phyloP scores from a whole-genome alignment of 2,329 filamentous ascomycete genomes.

The Pezicula rhizophila region DNA sequence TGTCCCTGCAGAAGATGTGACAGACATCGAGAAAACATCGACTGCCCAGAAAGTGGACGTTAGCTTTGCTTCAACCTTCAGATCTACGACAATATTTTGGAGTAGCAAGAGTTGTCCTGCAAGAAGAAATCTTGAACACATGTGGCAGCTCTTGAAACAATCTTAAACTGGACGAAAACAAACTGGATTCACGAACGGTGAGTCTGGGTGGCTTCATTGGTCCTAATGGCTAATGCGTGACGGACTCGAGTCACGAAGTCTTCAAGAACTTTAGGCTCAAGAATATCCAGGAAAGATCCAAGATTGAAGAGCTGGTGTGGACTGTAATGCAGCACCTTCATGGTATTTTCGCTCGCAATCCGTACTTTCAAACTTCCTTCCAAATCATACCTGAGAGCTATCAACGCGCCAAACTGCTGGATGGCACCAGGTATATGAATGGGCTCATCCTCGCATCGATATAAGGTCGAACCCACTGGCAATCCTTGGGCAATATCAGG shows the following conservation, averaged over 20 bases:
- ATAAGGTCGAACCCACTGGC: constrained; percentile 6
- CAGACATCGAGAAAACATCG: constrained; percentile 15
- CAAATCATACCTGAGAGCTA: constrained; percentile 14
- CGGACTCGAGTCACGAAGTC: constrained; percentile 12
- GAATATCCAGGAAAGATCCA: constrained; percentile 16
- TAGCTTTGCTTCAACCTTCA: too few relatives aligned
- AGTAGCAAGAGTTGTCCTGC: too few relatives aligned
- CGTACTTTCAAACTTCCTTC: constrained; percentile 10
- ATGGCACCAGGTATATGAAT: constrained; percentile 19
- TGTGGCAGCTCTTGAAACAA: too few relatives aligned
- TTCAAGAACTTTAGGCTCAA: constrained; percentile 11
- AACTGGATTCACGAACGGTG: constrained; percentile 1
- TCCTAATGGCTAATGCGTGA: constrained; percentile 1
- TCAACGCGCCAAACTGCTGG: constrained; percentile 15
- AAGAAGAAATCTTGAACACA: too few relatives aligned
- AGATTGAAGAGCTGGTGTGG: constrained; percentile 15
- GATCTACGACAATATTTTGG: too few relatives aligned
- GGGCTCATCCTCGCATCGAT: constrained; percentile 18
- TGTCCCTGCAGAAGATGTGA: constrained; percentile 11
- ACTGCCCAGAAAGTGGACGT: not conserved
- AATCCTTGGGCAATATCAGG: constrained; percentile 11
- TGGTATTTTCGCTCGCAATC: constrained; percentile 16
- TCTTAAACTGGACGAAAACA: too few relatives aligned
- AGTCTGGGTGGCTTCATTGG: constrained; percentile 1
- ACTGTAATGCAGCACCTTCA: constrained; percentile 10